phyloP scores from a whole-genome alignment of 495 filamentous ascomycete species.

The Aspergillus leporis region DNA sequence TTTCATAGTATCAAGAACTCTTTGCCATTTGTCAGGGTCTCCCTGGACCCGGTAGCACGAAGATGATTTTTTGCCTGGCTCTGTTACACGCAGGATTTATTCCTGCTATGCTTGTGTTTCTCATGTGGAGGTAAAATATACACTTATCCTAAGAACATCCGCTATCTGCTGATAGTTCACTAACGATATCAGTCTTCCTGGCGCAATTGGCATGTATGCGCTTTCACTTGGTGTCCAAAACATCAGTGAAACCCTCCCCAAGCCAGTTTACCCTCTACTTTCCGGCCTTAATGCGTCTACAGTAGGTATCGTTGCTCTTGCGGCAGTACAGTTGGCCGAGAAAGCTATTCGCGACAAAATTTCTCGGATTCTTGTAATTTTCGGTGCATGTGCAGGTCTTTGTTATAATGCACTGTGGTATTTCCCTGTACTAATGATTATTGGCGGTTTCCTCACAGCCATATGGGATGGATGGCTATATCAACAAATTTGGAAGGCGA shows the following conservation, averaged over 20 bases:
- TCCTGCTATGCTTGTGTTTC: conserved; percentile 62
- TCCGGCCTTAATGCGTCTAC: conserved; percentile 78
- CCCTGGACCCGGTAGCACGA: conserved; percentile 76
- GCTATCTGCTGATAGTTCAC: conserved; percentile 12
- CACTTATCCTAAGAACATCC: neutral
- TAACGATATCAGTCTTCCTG: conserved; percentile 57
- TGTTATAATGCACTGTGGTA: conserved; percentile 82
- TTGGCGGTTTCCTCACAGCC: conserved; percentile 56
- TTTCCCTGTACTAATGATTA: conserved; percentile 71
- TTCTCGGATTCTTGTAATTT: conserved; percentile 66
- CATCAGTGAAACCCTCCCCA: conserved; percentile 60
- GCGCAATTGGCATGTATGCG: conserved; percentile 75
- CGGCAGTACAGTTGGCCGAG: conserved; percentile 70
- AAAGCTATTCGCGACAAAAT: conserved; percentile 75
- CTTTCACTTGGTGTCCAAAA: conserved; percentile 67
- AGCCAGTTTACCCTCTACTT: conserved; percentile 69
- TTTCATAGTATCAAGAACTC: conserved; percentile 73
- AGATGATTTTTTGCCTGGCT: conserved; percentile 77
- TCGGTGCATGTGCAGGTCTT: conserved; percentile 68
- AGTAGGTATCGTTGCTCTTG: conserved; percentile 78
- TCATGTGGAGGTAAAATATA: conserved; percentile 64
- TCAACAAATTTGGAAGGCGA: conserved; percentile 34
- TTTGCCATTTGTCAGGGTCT: conserved; percentile 78
- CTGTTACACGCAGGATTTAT: conserved; percentile 64
- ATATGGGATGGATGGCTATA: conserved; percentile 61